These are phyloP conservation scores for Gossypium aridum DNA, from an alignment of 441 rosid species.

Conservation along the genomic window DNA sequence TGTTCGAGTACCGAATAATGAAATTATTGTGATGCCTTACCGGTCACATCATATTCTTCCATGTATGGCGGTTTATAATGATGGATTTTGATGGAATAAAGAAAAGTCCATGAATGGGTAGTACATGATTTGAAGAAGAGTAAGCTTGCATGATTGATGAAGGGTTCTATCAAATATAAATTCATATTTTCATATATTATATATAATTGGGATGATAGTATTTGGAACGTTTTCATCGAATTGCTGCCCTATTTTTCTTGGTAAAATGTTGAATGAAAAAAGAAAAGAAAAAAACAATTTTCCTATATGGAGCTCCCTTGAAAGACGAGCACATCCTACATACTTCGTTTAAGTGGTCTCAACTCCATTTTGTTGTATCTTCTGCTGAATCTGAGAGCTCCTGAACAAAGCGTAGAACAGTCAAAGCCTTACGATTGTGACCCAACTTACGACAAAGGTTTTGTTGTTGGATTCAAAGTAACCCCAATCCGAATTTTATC, in stretches of 20 bases:
- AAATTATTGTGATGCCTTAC: neutral
- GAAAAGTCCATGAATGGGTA: neutral
- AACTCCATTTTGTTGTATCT: too few species aligned
- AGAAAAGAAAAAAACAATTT: neutral
- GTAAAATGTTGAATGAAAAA: neutral
- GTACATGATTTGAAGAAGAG: neutral
- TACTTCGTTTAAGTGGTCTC: neutral
- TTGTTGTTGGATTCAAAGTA: too few species aligned
- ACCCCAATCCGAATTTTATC: too few species aligned
- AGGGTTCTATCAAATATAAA: neutral
- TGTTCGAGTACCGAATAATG: too few species aligned
- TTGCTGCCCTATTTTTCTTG: neutral
- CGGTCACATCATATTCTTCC: neutral
- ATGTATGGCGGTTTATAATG: neutral
- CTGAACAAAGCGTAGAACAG: neutral
- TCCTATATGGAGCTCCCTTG: neutral
- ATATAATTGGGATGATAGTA: neutral
- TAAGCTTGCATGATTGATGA: neutral
- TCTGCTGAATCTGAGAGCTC: neutral
- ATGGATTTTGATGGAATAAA: neutral
- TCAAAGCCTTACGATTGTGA: constrained; percentile 1
- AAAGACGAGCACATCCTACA: neutral
- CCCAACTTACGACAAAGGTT: constrained; percentile 8
- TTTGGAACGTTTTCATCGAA: neutral
- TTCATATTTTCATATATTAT: too few species aligned